Conservation (phyloP, 2,329 filamentous ascomycete genomes). For the Ascochyta clinopodiicola region DNA sequence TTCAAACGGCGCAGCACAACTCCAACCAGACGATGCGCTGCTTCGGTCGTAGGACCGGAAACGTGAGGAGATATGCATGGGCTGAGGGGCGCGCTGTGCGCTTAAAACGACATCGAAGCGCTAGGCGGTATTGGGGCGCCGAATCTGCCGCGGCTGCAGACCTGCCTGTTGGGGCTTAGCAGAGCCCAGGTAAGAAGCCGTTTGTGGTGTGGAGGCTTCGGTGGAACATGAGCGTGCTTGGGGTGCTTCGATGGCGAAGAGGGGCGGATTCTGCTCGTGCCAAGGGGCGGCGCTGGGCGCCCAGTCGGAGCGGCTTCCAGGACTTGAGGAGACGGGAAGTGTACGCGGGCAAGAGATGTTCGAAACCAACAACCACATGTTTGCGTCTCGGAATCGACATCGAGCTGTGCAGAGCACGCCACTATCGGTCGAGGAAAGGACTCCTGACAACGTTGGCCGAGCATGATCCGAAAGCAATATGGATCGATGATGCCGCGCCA, state of each 20-base stretch:
- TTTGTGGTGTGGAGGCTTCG: slow-evolving; percentile 14
- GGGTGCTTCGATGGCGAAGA: slow-evolving; percentile 12
- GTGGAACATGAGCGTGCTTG: slow-evolving; percentile 14
- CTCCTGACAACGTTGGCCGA: not conserved
- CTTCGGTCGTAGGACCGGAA: slow-evolving; percentile 18
- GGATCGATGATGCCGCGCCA: slow-evolving; percentile 5
- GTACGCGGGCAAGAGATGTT: not conserved
- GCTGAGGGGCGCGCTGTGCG: slow-evolving; percentile 17
- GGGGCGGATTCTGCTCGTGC: slow-evolving; percentile 6
- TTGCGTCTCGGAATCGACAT: not conserved
- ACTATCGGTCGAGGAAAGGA: not conserved
- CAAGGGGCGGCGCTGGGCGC: slow-evolving; percentile 13
- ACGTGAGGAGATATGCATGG: slow-evolving; percentile 27
- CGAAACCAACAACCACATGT: not conserved
- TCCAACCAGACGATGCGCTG: slow-evolving; percentile 7
- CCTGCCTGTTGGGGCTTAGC: slow-evolving; percentile 21
- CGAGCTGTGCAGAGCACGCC: not conserved
- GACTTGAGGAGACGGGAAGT: slow-evolving; percentile 1
- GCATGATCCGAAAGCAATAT: not conserved
- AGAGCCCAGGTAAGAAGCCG: slow-evolving; percentile 1
- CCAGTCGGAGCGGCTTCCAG: slow-evolving; percentile 14
- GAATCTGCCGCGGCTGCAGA: slow-evolving; percentile 18
- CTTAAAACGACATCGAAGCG: slow-evolving; percentile 15
- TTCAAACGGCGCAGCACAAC: slow-evolving; percentile 3
- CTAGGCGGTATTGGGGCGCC: slow-evolving; percentile 2